Conservation (phyloP, 1,284 basidiomycete genomes). For the Boletellus dicymbophilus region DNA sequence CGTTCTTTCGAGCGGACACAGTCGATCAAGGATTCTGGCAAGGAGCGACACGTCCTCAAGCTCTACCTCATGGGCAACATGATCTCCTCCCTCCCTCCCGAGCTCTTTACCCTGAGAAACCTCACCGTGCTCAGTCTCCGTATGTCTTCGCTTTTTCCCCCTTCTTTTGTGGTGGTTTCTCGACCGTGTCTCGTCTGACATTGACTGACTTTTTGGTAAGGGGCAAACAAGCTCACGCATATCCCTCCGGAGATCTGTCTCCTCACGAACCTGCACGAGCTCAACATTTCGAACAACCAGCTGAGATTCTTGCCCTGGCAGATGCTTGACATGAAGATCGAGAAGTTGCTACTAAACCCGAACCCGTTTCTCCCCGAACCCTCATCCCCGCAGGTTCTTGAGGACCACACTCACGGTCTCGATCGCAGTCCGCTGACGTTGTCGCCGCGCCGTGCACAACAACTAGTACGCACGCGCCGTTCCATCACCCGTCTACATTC, state of each 20-base stretch:
- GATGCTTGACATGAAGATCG: conserved; percentile 54
- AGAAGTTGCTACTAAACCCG: conserved; percentile 46
- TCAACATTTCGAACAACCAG: conserved; percentile 65
- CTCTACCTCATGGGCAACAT: conserved; percentile 32
- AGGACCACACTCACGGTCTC: not conserved
- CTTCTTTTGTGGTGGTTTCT: not conserved
- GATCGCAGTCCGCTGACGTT: conserved; percentile 1
- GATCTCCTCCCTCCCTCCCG: conserved; percentile 26
- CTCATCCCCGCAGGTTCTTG: not conserved
- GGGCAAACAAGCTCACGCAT: conserved; percentile 48
- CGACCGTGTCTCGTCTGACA: too few species aligned
- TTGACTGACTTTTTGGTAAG: not conserved
- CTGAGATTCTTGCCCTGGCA: conserved; percentile 67
- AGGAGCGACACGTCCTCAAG: conserved; percentile 34
- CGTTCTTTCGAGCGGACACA: conserved; percentile 33
- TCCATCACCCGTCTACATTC: conserved; percentile 20
- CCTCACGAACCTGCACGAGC: conserved; percentile 54
- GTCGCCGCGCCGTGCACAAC: too few species aligned
- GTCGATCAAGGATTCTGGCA: conserved; percentile 34
- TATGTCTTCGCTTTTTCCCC: conserved; percentile 16
- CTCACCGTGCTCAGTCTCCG: conserved; percentile 35
- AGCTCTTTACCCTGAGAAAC: conserved; percentile 30
- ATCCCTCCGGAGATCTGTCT: conserved; percentile 68
- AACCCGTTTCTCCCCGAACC: conserved; percentile 57
- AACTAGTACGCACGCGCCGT: conserved; percentile 12